phyloP scores from a whole-genome alignment of 106 monocot species.

The Iris macrosiphon region DNA sequence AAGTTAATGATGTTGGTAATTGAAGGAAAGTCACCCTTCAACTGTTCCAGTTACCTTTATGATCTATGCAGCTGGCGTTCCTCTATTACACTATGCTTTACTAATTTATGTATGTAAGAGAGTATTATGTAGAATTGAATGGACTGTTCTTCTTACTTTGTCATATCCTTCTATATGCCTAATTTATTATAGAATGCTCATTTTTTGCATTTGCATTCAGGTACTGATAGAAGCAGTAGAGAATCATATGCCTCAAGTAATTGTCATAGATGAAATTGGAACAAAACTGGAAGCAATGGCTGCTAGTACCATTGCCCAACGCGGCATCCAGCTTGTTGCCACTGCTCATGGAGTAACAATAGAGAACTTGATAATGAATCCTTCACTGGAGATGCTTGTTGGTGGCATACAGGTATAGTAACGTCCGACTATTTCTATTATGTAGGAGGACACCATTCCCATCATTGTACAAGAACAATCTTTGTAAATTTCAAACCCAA shows the following conservation, averaged over 20 bases:
- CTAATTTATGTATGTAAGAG: too few species aligned
- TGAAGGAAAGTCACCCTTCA: too few species aligned
- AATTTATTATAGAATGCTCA: background rate
- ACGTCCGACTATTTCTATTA: background rate
- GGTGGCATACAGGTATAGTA: constrained; percentile 73
- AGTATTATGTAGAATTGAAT: too few species aligned
- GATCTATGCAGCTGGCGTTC: too few species aligned
- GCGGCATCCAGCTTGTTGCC: constrained; percentile 86
- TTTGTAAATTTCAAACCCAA: too few species aligned
- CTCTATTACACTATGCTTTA: too few species aligned
- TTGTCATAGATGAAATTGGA: constrained; percentile 90
- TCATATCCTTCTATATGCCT: background rate
- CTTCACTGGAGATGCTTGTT: constrained; percentile 79
- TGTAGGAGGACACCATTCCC: too few species aligned
- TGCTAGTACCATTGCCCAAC: constrained; percentile 87
- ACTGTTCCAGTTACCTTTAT: too few species aligned
- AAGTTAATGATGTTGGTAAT: too few species aligned
- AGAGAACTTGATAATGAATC: constrained; percentile 60
- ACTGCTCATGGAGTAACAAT: constrained; percentile 79
- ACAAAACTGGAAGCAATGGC: constrained; percentile 61
- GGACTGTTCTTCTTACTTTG: too few species aligned
- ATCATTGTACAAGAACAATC: too few species aligned
- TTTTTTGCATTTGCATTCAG: constrained; percentile 22
- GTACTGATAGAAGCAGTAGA: constrained; percentile 88
- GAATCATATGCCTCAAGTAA: constrained; percentile 92